Conservation (phyloP, 169 alveolate species). For the Plasmodium chabaudi region DNA sequence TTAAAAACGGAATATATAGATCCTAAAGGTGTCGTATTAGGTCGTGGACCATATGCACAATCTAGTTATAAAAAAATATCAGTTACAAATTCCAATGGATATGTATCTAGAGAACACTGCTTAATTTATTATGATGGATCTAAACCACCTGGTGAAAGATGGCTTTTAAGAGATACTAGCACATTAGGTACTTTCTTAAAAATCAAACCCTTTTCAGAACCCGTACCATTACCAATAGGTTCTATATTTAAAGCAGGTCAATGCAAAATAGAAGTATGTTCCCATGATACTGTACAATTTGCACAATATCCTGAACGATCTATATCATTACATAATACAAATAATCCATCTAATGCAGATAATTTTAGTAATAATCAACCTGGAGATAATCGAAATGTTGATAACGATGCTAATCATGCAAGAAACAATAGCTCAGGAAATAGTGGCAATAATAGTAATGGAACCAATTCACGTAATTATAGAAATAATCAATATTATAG, state of each 20-base stretch:
- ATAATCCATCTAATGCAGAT: not conserved
- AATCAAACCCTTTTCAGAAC: slow-evolving; percentile 88
- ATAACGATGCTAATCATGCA: slow-evolving; percentile 10
- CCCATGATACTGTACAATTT: slow-evolving; percentile 69
- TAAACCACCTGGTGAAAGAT: slow-evolving; percentile 82
- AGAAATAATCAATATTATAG: not conserved
- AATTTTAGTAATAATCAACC: not conserved
- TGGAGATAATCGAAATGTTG: slow-evolving; percentile 10
- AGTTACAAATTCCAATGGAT: slow-evolving; percentile 90
- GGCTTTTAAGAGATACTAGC: slow-evolving; percentile 90
- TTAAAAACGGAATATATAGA: slow-evolving; percentile 81
- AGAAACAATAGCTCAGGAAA: slow-evolving; percentile 2
- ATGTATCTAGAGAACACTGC: slow-evolving; percentile 92
- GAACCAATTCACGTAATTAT: not conserved
- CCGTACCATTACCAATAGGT: slow-evolving; percentile 87
- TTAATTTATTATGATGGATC: slow-evolving; percentile 90
- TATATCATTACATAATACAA: slow-evolving; percentile 62
- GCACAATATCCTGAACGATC: slow-evolving; percentile 76
- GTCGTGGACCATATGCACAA: slow-evolving; percentile 90
- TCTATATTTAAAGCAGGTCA: slow-evolving; percentile 91
- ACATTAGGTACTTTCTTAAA: slow-evolving; percentile 92
- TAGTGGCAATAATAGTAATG: slow-evolving; percentile 7
- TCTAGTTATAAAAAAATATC: slow-evolving; percentile 84
- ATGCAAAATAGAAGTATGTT: slow-evolving; percentile 89
- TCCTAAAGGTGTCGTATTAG: slow-evolving; percentile 89